Evolutionary conservation across 2,329 filamentous ascomycete genomes (phyloP).

Genomic region (Apiospora hydei): DNA sequence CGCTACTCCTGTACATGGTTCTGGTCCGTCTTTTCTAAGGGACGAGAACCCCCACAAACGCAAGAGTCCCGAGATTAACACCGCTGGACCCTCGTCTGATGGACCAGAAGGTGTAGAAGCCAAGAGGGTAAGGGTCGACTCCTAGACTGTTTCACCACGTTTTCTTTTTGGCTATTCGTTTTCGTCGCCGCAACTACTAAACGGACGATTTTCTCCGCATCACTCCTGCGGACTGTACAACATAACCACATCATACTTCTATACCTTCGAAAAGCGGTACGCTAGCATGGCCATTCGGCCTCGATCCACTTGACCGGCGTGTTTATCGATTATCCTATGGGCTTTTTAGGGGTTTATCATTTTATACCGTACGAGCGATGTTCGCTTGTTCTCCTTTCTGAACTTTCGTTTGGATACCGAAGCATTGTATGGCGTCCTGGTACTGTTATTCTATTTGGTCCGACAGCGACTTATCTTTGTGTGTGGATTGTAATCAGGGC

Average conservation of each 20-base stretch:
- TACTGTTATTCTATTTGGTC: slow-evolving; percentile 16
- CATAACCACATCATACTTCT: slow-evolving; percentile 14
- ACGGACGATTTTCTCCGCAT: neutral
- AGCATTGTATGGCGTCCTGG: slow-evolving; percentile 20
- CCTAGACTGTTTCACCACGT: slow-evolving; percentile 36
- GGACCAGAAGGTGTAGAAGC: slow-evolving; percentile 54
- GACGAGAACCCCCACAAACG: slow-evolving; percentile 63
- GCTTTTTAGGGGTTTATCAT: neutral
- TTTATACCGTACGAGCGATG: slow-evolving; percentile 19
- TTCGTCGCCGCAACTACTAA: neutral
- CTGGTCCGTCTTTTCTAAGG: slow-evolving; percentile 68
- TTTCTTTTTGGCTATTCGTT: slow-evolving; percentile 13
- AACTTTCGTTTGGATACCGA: slow-evolving; percentile 21
- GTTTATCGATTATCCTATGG: slow-evolving; percentile 15
- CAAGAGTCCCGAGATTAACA: slow-evolving; percentile 62
- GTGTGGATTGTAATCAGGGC: slow-evolving; percentile 11
- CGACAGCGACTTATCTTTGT: slow-evolving; percentile 10
- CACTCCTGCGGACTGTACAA: slow-evolving; percentile 13
- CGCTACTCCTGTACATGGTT: slow-evolving; percentile 76
- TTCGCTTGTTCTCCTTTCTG: slow-evolving; percentile 17
- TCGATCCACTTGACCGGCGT: slow-evolving; percentile 7
- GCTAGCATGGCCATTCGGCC: slow-evolving; percentile 14
- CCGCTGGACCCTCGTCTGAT: slow-evolving; percentile 49
- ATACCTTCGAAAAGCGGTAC: slow-evolving; percentile 9
- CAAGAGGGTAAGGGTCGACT: slow-evolving; percentile 62